These are phyloP conservation scores for Melocanna baccifera DNA, from an alignment of 176 grass and related monocot genomes.

Conservation along the genomic window DNA sequence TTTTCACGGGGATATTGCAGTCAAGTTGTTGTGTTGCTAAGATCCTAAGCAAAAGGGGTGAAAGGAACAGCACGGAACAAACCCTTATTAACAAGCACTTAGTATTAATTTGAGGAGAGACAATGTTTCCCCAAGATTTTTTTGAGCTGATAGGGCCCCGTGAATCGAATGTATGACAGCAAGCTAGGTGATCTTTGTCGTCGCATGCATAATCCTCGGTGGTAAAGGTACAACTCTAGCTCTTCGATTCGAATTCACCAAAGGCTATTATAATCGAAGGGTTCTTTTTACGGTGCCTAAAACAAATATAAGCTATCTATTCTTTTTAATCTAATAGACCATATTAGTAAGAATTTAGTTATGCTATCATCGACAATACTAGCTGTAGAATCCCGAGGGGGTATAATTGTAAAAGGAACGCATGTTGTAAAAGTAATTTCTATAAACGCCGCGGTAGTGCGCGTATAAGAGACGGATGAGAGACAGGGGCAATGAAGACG, in stretches of 20 bases:
- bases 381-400: too few relatives aligned
- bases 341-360: too few relatives aligned
- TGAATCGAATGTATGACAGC: neutral
- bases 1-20: conserved; percentile 10
- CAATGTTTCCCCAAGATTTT: neutral
- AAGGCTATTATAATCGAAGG: neutral
- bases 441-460: too few relatives aligned
- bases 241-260: neutral
- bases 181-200: neutral
- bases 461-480: too few relatives aligned
- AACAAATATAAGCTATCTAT: too few relatives aligned
- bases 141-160: neutral
- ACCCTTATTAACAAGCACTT: neutral
- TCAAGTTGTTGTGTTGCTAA: conserved; percentile 24
- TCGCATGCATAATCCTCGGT: neutral
- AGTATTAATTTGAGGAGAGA: neutral
- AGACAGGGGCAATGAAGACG: too few relatives aligned
- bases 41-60: conserved; percentile 30
- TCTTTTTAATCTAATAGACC: too few relatives aligned
- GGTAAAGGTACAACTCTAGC: neutral
- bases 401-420: too few relatives aligned
- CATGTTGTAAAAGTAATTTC: too few relatives aligned
- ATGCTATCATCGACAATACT: too few relatives aligned
- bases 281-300: too few relatives aligned
- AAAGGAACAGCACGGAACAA: neutral